phyloP scores from a whole-genome alignment of 1,284 basidiomycete species.

The Takashimella koratensis region DNA sequence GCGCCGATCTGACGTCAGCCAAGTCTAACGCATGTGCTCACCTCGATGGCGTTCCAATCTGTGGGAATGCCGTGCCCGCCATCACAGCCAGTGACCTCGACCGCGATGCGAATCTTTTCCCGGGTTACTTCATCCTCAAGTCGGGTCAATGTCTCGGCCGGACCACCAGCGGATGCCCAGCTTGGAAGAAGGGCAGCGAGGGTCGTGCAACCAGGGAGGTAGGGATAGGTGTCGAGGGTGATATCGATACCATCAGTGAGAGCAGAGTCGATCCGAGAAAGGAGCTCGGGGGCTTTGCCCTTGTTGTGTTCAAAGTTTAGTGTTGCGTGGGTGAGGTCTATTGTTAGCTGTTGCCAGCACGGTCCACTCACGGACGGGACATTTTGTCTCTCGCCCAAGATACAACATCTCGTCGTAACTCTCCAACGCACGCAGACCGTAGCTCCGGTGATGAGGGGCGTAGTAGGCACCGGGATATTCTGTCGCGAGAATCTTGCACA shows the following conservation, averaged over 20 bases:
- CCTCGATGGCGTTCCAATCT: conserved; percentile 41
- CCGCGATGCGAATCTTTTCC: conserved; percentile 36
- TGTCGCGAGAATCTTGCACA: conserved; percentile 30
- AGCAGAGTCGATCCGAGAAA: conserved; percentile 34
- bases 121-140: conserved; percentile 26
- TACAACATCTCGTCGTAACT: conserved; percentile 44
- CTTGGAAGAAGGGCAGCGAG: conserved; percentile 40
- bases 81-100: conserved; percentile 43
- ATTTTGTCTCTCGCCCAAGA: conserved; percentile 32
- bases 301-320: conserved; percentile 46
- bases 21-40: not conserved
- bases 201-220: conserved; percentile 45
- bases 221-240: conserved; percentile 46
- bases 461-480: conserved; percentile 41
- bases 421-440: conserved; percentile 38
- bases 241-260: conserved; percentile 30
- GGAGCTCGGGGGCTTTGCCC: conserved; percentile 32
- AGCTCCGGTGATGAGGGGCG: conserved; percentile 45
- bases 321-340: conserved; percentile 47
- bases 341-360: not conserved
- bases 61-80: conserved; percentile 46
- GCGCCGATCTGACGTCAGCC: conserved; percentile 27
- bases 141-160: conserved; percentile 31
- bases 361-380: conserved; percentile 32
- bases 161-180: conserved; percentile 42